Evolutionary conservation across 306 rosid species (phyloP).

Genomic region (Senna siamea): DNA sequence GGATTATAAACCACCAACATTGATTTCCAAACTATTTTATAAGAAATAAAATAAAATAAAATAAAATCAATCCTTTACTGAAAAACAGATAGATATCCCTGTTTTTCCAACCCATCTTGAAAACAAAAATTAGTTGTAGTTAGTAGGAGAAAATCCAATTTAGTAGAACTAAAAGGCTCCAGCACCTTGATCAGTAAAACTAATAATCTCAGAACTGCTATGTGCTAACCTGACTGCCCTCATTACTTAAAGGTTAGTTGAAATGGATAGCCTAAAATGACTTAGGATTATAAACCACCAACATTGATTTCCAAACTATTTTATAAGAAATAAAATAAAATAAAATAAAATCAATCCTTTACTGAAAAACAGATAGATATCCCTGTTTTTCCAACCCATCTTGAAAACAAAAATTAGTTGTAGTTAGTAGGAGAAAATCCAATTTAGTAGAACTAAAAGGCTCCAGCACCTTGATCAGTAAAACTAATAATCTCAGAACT

Average conservation of each 20-base stretch:
- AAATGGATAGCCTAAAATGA: slow-evolving; percentile 4
- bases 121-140: slow-evolving; percentile 2
- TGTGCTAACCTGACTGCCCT: background rate
- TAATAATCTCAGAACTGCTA: background rate
- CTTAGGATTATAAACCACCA: background rate
- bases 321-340: too few relatives aligned
- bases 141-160: background rate
- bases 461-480: background rate
- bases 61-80: background rate
- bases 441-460: background rate
- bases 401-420: slow-evolving; percentile 13
- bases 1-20: background rate
- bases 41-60: too few relatives aligned
- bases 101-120: too few relatives aligned
- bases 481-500: background rate
- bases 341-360: background rate
- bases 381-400: too few relatives aligned
- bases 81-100: background rate
- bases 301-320: background rate
- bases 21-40: background rate
- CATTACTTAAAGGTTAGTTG: background rate
- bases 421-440: background rate
- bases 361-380: background rate
- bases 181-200: background rate
- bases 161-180: background rate